Percentiles rank a stretch among this genome's conserved stretches.
These are phyloP conservation scores for Fusarium sacchari DNA, from an alignment of 2,329 filamentous ascomycete species.

Conservation along the genomic window DNA sequence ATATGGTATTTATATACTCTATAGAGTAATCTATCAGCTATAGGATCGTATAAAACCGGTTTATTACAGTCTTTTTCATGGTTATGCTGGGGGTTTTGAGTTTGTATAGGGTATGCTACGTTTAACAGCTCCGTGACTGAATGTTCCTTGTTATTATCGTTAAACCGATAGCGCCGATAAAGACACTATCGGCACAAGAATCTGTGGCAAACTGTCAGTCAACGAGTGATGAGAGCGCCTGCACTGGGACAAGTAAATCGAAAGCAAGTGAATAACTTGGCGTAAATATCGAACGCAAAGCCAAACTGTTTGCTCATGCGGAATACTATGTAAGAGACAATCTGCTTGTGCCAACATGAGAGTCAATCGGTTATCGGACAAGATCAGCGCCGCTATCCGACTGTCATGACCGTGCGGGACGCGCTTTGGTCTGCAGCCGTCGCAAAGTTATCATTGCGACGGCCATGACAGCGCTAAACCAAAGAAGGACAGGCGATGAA, in stretches of 20 bases:
- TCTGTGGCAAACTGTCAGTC: background rate
- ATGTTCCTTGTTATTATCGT: no score
- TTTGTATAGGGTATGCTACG: background rate
- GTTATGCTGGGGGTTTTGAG: no score
- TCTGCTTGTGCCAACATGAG: background rate
- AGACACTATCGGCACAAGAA: background rate
- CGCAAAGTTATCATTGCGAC: constrained; percentile 5
- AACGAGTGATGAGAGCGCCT: background rate
- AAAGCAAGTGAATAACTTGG: accelerated
- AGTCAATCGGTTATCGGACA: background rate
- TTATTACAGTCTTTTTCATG: background rate
- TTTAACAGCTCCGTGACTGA: background rate
- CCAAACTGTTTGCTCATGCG: accelerated
- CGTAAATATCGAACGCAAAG: accelerated
- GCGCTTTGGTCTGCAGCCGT: background rate
- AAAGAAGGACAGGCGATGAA: background rate
- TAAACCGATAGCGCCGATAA: background rate
- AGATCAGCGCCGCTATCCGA: background rate
- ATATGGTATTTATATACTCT: no score
- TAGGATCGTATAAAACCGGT: accelerated
- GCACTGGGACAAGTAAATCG: no score
- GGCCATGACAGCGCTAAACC: background rate
- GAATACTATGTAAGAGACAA: background rate
- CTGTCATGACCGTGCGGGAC: background rate
- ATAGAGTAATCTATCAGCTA: no score